Percentiles rank a stretch among this genome's conserved stretches.
These are phyloP conservation scores for Simmondsia chinensis DNA, from an alignment of 148 eudicot genomes.

Conservation along the genomic window DNA sequence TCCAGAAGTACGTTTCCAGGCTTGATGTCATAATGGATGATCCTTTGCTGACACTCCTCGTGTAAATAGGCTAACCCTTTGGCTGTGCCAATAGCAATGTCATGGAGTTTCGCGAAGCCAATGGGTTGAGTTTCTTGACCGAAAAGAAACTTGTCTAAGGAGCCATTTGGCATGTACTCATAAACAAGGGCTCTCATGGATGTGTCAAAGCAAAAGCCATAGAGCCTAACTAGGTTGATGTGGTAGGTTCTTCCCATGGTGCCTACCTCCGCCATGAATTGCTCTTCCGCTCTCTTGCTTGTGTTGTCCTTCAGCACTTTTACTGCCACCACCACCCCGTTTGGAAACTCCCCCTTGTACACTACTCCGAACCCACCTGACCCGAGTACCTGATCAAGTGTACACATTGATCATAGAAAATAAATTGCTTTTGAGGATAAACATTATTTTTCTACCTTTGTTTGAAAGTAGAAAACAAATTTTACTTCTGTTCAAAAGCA, in stretches of 20 bases:
- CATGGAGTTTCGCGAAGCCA: conserved; percentile 3
- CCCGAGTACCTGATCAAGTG: conserved; percentile 10
- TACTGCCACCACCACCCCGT: conserved; percentile 13
- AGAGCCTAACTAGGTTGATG: conserved; percentile 20
- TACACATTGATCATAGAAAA: too few species aligned
- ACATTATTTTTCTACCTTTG: too few species aligned
- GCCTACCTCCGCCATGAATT: conserved; percentile 28
- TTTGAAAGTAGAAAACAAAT: too few species aligned
- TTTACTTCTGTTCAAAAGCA: too few species aligned
- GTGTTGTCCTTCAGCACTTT: conserved; percentile 15
- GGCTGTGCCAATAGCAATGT: conserved; percentile 22
- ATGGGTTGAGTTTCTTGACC: not conserved
- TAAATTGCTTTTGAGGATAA: too few species aligned
- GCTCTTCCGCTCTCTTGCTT: conserved; percentile 17
- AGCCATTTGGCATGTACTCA: conserved; percentile 24
- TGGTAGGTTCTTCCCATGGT: conserved; percentile 26
- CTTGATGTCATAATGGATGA: conserved; percentile 25
- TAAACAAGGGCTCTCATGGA: conserved; percentile 23
- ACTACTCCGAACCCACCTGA: conserved; percentile 26
- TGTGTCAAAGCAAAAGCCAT: conserved; percentile 24
- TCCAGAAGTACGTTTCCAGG: conserved; percentile 24
- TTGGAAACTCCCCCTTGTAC: conserved; percentile 21
- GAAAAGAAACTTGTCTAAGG: conserved; percentile 13
- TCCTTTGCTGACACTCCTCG: conserved; percentile 18
- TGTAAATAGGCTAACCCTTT: conserved; percentile 21